Base-by-base conservation (phyloP, 2,329 filamentous ascomycete species). In the Juglanconis juglandina region DNA sequence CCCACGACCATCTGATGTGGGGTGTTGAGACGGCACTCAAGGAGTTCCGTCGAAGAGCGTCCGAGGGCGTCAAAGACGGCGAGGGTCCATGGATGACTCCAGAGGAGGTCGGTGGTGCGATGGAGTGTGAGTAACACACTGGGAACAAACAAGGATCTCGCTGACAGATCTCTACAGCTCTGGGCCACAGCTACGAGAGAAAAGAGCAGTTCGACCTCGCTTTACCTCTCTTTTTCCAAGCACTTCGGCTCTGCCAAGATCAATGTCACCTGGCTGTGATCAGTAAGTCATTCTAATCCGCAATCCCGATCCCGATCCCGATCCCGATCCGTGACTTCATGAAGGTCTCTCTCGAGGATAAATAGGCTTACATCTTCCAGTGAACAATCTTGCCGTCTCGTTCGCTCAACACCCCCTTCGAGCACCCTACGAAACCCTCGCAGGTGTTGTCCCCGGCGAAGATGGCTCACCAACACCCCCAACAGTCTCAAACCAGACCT, bases 171-270 rank as follows among this genome's bases (percentile, higher is more conserved):
- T 10, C 66, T 66, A 59, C 69, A 84, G 88, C 90, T 11, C 81
- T 97, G 32, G 94, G 85, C 17, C 83, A 88, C 60, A 86, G 87
- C 67, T 97, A 96, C 73, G 86, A 91, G 69, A 81, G 83, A 53
- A 86, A 85, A 67, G 84, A 87, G 49, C 86, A 90, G 67, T 88
- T 92, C 69, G 90, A 94, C 66, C 86, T 97, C 2, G 89, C 93
- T 5, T 84, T 93, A 30, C 92, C 93, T 3, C 80, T 97, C 35
- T 96, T 93, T 72, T 85, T 97, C 68, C 92, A 96, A 69, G 91
- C 93, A 5, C 79, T 96, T 39, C 82, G 87, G 17, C 75, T 95
- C 50, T 88, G 71, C 81, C 85, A 75, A 30, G 76, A 77, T 33
- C 82, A 80, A 35, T 97, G 93, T 71, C 92, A 96, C 71, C 87